Base-by-base conservation (phyloP, 768 basidiomycete genomes). In the Amanita polypyramis region DNA sequence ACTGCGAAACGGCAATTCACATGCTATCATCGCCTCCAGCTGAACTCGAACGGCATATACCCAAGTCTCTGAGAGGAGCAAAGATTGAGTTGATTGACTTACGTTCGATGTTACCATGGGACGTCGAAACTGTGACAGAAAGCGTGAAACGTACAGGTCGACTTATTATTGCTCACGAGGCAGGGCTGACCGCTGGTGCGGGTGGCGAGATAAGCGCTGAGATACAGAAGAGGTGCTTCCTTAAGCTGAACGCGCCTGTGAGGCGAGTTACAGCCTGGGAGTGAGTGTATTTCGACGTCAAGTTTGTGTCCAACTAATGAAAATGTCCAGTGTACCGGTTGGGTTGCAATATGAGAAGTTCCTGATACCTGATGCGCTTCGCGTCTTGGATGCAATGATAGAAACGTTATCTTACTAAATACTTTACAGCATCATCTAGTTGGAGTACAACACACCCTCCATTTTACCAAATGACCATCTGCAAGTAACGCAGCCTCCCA, bases 141-240 rank as follows among this genome's bases (percentile, higher is more conserved):
- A 91, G 89, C 54, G 92, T 96, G 15, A 76, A 77, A 47, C 77
- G 83, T 50, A 96, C 93, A 0, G 85, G 92, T 1, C 69, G 92
- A 17, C 70, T 93, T 49, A 80, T 96, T 15, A 75, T 97, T 43
- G 90, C 96, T 14, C 94, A 96, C 57, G 93, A 97, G 65, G 94
- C 94, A 1, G 82, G 90, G 2, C 75, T 80, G 59, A 87, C 85
- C 2, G 90, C 80, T 2, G 89, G 93, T 17, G 85, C 82, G n/a
- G 92, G 90, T 9, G 85, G 82, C 10, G 90, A 97, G 60, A 88
- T 97, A 36, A 82, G 84, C n/a, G 87, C 89, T 0, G 89, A 94
- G 64, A 70, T 97, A 4, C 90, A 90, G 67, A 85, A 85, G 63
- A 69, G 84, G 50, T 91, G 87, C 54, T 96, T 96, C 67, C 69